A percentile compares a stretch with the other conserved stretches of the same genome.
Conservation (phyloP, 2,329 filamentous ascomycete species). For the Aureobasidium leucospermi region DNA sequence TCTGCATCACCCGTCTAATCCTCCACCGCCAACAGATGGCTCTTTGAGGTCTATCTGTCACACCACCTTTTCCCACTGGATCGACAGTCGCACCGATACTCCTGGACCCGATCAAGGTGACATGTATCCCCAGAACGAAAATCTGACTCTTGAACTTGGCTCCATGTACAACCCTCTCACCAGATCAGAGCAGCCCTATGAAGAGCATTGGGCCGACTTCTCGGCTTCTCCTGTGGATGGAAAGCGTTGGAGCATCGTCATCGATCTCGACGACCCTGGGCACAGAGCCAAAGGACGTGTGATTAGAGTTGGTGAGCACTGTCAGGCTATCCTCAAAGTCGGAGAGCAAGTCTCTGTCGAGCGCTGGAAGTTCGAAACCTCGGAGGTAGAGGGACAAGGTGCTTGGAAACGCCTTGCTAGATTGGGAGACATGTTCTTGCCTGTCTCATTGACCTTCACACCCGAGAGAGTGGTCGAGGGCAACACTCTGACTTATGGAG, state of each 20-base stretch:
- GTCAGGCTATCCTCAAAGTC: constrained; percentile 49
- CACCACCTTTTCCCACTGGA: constrained; percentile 51
- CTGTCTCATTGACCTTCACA: constrained; percentile 32
- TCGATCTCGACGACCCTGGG: constrained; percentile 31
- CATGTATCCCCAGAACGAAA: constrained; percentile 40
- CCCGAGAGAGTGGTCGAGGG: constrained; percentile 25
- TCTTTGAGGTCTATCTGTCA: constrained; percentile 15
- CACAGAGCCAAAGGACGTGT: constrained; percentile 41
- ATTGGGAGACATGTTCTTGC: constrained; percentile 34
- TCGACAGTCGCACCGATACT: constrained; percentile 46
- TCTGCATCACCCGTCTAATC: not conserved
- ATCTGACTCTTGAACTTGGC: constrained; percentile 47
- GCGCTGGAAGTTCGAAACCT: constrained; percentile 44
- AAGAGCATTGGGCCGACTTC: constrained; percentile 58
- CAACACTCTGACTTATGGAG: constrained; percentile 25
- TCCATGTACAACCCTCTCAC: constrained; percentile 53
- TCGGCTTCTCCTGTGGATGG: constrained; percentile 24
- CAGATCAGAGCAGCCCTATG: constrained; percentile 48
- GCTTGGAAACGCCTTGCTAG: constrained; percentile 32
- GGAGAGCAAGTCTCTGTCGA: constrained; percentile 42
- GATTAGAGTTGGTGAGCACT: constrained; percentile 47
- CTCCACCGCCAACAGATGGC: not conserved
- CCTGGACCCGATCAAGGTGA: constrained; percentile 49
- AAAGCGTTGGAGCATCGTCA: constrained; percentile 29
- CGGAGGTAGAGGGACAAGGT: constrained; percentile 14